phyloP scores from a whole-genome alignment of 116 monocot genomes.

The Papilionanthe hybrid region DNA sequence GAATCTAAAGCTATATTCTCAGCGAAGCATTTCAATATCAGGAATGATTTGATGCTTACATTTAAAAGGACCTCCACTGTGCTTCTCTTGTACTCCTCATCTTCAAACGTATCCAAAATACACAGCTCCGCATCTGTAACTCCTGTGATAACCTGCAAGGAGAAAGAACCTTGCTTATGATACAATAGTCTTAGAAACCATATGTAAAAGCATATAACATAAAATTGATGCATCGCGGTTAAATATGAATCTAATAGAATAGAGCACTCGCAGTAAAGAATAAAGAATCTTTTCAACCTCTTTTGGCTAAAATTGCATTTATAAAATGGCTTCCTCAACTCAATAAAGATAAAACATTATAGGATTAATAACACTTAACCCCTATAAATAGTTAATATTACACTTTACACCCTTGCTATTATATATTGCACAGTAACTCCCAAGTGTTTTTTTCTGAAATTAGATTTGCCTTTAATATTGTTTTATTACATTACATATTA shows the following conservation, averaged over 20 bases:
- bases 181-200: background rate
- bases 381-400: no score
- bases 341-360: no score
- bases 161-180: background rate
- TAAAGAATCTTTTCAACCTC: background rate
- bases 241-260: background rate
- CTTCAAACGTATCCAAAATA: conserved; percentile 50
- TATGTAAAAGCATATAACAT: background rate
- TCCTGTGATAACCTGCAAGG: conserved; percentile 35
- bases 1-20: background rate
- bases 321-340: no score
- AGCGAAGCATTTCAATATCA: background rate
- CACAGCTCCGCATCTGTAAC: conserved; percentile 41
- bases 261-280: background rate
- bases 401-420: no score
- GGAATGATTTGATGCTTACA: conserved; percentile 29
- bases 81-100: conserved; percentile 41
- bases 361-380: no score
- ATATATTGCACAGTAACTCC: no score
- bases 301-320: background rate
- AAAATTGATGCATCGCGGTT: background rate
- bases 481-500: no score
- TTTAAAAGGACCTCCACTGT: conserved; percentile 42
- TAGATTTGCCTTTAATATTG: no score
- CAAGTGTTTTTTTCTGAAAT: no score